A percentile compares a stretch with the other conserved stretches of the same genome.
phyloP scores from a whole-genome alignment of 2,329 filamentous ascomycete species.

The Pseudocercospora crystallina region DNA sequence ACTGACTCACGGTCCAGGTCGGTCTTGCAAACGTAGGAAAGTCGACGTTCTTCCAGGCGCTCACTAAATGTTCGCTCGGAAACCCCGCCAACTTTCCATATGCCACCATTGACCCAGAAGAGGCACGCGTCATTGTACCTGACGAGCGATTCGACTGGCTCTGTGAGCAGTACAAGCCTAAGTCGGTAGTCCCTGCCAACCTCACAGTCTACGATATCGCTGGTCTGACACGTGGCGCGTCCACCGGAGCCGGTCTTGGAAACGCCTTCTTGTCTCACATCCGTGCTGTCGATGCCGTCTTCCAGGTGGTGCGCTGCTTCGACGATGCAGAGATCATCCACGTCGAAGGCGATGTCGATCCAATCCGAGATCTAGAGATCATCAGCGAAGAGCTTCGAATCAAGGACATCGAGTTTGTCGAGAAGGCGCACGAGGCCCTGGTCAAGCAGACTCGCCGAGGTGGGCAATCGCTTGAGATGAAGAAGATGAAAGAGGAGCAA shows the following conservation, averaged over 20 bases:
- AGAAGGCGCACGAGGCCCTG: constrained; percentile 88
- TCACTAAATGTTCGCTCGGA: constrained; percentile 95
- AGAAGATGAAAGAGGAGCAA: constrained; percentile 94
- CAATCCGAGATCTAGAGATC: constrained; percentile 88
- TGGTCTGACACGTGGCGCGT: constrained; percentile 91
- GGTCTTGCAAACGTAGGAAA: constrained; percentile 99
- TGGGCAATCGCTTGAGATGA: constrained; percentile 94
- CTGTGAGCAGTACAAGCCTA: constrained; percentile 93
- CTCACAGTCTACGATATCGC: constrained; percentile 98
- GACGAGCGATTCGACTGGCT: constrained; percentile 97
- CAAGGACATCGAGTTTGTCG: constrained; percentile 98
- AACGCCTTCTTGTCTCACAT: constrained; percentile 99
- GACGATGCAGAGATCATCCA: constrained; percentile 99
- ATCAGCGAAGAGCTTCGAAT: constrained; percentile 94
- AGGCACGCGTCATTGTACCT: constrained; percentile 94
- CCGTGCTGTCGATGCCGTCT: constrained; percentile 61
- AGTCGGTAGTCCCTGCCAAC: constrained; percentile 94
- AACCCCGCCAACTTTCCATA: constrained; percentile 99
- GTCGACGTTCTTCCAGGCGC: constrained; percentile 98
- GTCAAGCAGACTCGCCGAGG: constrained; percentile 94
- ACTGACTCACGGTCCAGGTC: constrained; percentile 64
- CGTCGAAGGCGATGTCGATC: constrained; percentile 98
- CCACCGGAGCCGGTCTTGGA: constrained; percentile 93
- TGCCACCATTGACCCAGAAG: constrained; percentile 98
- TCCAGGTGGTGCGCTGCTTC: constrained; percentile 52